These are phyloP conservation scores for Pestalotiopsis sp. DNA, from an alignment of 2,329 filamentous ascomycete genomes.

Conservation along the genomic window DNA sequence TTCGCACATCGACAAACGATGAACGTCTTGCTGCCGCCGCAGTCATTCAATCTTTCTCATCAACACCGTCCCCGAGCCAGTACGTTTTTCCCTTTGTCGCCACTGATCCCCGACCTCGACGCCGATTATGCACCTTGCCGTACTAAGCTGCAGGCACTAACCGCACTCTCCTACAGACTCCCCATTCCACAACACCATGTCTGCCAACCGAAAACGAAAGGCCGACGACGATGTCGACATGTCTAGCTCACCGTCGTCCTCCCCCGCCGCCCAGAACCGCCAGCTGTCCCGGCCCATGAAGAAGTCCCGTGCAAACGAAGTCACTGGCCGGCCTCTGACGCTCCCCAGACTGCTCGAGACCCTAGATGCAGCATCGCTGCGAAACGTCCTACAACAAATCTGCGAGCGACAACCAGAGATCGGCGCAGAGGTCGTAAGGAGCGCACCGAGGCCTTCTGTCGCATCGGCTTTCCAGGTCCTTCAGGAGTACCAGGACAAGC, in stretches of 20 bases:
- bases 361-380: constrained; percentile 81
- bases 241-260: constrained; percentile 84
- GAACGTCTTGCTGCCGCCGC: constrained; percentile 65
- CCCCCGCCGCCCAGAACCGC: constrained; percentile 74
- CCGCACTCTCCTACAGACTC: constrained; percentile 36
- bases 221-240: constrained; percentile 84
- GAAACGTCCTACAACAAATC: constrained; percentile 84
- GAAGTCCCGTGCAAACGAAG: constrained; percentile 65
- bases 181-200: constrained; percentile 58
- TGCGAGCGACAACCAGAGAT: constrained; percentile 89
- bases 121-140: neutral
- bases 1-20: constrained; percentile 40
- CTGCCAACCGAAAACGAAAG: constrained; percentile 75
- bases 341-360: constrained; percentile 86
- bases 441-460: constrained; percentile 86
- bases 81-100: constrained; percentile 42
- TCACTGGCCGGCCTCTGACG: constrained; percentile 58
- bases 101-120: constrained; percentile 21
- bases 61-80: constrained; percentile 60
- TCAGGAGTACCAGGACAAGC: constrained; percentile 75
- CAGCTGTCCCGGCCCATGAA: constrained; percentile 67
- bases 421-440: constrained; percentile 78
- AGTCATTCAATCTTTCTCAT: constrained; percentile 61
- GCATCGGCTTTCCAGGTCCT: constrained; percentile 79
- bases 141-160: constrained; percentile 15